Conservation (phyloP, 768 basidiomycete genomes). For the Lactarius trivialis region DNA sequence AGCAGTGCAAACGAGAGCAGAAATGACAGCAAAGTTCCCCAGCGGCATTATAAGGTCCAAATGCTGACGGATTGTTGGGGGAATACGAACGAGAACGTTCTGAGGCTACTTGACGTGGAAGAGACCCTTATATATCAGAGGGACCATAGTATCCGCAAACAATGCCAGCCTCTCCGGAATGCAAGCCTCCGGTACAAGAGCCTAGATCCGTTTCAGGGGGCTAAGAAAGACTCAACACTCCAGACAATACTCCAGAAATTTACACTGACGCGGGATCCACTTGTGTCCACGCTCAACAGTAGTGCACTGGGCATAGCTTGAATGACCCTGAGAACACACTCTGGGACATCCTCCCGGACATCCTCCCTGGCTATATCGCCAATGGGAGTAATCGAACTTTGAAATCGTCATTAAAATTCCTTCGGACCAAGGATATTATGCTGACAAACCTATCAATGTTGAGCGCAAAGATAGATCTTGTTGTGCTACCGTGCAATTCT, state of each 20-base stretch:
- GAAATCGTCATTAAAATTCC: background rate
- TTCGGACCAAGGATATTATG: background rate
- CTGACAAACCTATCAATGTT: background rate
- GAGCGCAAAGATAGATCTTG: background rate
- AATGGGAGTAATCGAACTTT: background rate
- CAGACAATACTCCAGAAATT: background rate
- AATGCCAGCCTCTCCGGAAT: background rate
- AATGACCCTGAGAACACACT: background rate
- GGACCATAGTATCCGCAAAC: background rate
- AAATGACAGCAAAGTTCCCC: conserved; percentile 22
- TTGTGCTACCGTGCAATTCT: background rate
- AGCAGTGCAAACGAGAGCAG: conserved; percentile 13
- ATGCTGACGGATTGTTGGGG: background rate
- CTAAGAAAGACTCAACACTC: background rate
- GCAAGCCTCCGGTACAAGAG: background rate
- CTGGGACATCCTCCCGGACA: background rate
- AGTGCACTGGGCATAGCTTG: background rate
- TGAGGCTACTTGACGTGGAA: background rate
- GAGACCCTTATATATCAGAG: conserved; percentile 3
- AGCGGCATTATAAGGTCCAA: conserved; percentile 22
- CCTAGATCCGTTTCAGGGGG: background rate
- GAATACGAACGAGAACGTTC: background rate
- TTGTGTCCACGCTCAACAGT: background rate
- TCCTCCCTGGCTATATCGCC: background rate
- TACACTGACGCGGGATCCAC: background rate